Evolutionary conservation across 352 stramenopile genomes (phyloP), one percentile per base, ranked within the genome.

Genomic region (Blastocystis sp.): DNA sequence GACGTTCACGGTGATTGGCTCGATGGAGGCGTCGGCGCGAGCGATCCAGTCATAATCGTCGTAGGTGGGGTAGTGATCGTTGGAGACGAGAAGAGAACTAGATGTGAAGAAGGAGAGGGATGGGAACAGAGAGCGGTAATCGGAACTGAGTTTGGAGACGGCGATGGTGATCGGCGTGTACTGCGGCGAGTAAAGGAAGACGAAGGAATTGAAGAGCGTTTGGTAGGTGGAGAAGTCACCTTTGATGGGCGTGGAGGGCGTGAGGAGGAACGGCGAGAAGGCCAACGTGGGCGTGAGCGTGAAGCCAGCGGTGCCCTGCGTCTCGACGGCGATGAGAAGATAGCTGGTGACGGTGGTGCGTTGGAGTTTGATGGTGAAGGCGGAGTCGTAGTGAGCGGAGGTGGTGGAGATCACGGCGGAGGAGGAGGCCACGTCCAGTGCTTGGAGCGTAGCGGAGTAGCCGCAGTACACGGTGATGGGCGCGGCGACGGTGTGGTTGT

Each of bases 151-250:
- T 70, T 67, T 62, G 61, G 23, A 60, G 41, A 59, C 52, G 28
- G 48, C 53, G 10, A 84, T 3, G 2, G 74, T 84, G 61, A 84
- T 70, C 0, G 74, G 52, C n/a, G 74, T 84, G 61, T 84, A 84
- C 48, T 60, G n/a, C 19, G 74, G 34, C 10, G 74, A 52, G 61
- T 84, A 84, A 10, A 84, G 43, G 38, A 84, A 84, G 28, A 84
- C 69, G 38, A 69, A 69, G 14, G 48, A 59, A 3, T 69, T 23
- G 23, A 84, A 62, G n/a, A 21, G 14, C 2, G 7, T 48, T 11
- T 34, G 52, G 41, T 70, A 84, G n/a, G 52, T 21, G 34, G 56
- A 67, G 1, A 84, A 17, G 17, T 2, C 17, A n/a, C 74, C 60
- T 56, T 70, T 52, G 23, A 84, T 66, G 11, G 52, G 28, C 7